Evolutionary conservation across 164 flowering plant species (phyloP), one percentile per base, ranked within the genome.

Genomic region (Cinnamomum chago): DNA sequence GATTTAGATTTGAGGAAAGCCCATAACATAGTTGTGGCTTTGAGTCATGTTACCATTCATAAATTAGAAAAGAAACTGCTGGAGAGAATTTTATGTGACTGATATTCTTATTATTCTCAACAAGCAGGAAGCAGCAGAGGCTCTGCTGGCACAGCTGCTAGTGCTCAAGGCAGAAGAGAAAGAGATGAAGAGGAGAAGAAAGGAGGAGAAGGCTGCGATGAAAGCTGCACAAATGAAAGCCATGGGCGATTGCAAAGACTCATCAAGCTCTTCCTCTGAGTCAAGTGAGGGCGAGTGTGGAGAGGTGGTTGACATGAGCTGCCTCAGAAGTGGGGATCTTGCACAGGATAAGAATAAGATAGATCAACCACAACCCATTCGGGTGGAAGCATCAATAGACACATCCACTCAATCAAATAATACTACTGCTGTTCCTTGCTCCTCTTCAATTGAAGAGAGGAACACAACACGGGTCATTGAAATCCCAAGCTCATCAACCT

Each of bases 261-360:
- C 47, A 47, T 86, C 83, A 17, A 35, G 72, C 14, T 71, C 86
- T 6, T 87, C 89, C 2, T 88, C 88, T 2, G 83, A 81, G 69
- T 86, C 92, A 7, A 88, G 90, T 40, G 89, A 89, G 30, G 73
- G 83, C 50, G 91, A 90, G 13, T 83, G 89, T 64, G 83, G 70
- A 17, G 79, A 88, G 72, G 89, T 84, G 55, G 75, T 90, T 18
- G 76, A 83, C 83, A 82, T 85, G 87, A 80, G 68, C 64, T 10
- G 71, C 75, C 70, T 85, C 13, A 77, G 83, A 76, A 78, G 33
- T 13, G 73, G 65, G 20, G 22, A 50, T 18, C 72, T 20, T 14
- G 70, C 58, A 20, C 55, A 65, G 58, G 5, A 40, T 9, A 40
- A 30, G 35, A 30, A 15, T 20, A 58, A 27, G 12, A 23, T 50